phyloP scores from a whole-genome alignment of 768 basidiomycete genomes.

The Russula sp. region DNA sequence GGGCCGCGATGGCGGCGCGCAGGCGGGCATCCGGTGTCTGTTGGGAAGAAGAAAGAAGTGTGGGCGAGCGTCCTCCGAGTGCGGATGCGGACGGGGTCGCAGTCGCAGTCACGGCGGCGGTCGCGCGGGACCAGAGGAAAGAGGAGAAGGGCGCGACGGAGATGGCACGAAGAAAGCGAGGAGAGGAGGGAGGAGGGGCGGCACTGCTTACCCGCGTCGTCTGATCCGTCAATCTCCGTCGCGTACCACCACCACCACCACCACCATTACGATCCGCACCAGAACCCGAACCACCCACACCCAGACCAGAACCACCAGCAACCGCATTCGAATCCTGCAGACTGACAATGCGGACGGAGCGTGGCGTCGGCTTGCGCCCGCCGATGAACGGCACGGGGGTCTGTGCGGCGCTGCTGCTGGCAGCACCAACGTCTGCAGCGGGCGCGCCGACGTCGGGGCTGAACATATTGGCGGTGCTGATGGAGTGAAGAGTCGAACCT shows the following conservation, averaged over 20 bases:
- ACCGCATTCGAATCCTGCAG: constrained; percentile 39
- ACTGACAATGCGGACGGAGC: constrained; percentile 77
- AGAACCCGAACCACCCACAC: neutral
- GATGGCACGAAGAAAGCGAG: neutral
- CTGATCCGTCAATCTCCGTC: constrained; percentile 42
- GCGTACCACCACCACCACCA: constrained; percentile 23
- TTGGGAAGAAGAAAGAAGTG: constrained; percentile 42
- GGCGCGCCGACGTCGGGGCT: constrained; percentile 3
- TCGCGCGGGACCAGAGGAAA: constrained; percentile 49
- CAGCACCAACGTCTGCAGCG: too few relatives aligned
- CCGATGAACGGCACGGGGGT: constrained; percentile 35
- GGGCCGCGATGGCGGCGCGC: constrained; percentile 28
- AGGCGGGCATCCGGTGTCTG: constrained; percentile 27
- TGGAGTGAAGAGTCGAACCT: constrained; percentile 60
- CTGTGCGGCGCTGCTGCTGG: neutral
- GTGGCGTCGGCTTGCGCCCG: constrained; percentile 74
- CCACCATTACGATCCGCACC: neutral
- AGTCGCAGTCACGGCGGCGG: constrained; percentile 29
- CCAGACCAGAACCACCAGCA: neutral
- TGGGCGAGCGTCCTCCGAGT: constrained; percentile 35
- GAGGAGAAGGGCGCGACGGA: neutral
- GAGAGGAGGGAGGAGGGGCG: constrained; percentile 14
- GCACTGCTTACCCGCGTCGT: constrained; percentile 39
- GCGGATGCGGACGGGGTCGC: constrained; percentile 20
- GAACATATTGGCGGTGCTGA: constrained; percentile 32